A percentile compares a stretch with the other conserved stretches of the same genome.
phyloP scores from a whole-genome alignment of 371 early-diverging fungal genomes.

The Actinomucor elegans region DNA sequence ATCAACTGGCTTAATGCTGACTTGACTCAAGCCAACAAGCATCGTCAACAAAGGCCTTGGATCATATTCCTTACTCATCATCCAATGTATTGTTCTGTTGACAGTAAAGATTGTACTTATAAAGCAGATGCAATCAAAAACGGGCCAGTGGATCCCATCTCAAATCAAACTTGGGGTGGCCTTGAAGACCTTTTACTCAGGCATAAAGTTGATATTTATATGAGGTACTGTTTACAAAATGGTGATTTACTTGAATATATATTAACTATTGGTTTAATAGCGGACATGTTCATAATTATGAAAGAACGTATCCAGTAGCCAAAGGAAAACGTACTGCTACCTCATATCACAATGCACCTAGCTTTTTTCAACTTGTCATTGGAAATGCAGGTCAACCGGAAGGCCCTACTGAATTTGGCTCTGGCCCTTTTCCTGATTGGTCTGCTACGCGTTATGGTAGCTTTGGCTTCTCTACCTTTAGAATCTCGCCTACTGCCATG shows the following conservation, averaged over 20 bases:
- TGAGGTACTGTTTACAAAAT: slow-evolving; percentile 17
- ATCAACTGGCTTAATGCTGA: slow-evolving; percentile 44
- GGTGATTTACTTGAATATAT: background rate
- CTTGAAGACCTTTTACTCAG: slow-evolving; percentile 28
- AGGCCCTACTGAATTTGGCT: slow-evolving; percentile 22
- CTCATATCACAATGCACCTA: slow-evolving; percentile 39
- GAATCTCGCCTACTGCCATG: slow-evolving; percentile 25
- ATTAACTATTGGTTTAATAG: background rate
- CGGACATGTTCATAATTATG: slow-evolving; percentile 44
- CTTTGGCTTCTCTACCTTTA: slow-evolving; percentile 39
- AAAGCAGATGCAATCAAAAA: slow-evolving; percentile 31
- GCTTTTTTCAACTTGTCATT: slow-evolving; percentile 33
- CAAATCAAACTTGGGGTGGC: slow-evolving; percentile 20
- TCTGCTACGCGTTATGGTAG: slow-evolving; percentile 38
- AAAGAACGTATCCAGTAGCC: slow-evolving; percentile 40
- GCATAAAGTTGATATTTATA: slow-evolving; percentile 30
- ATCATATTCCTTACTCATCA: slow-evolving; percentile 43
- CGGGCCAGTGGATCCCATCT: slow-evolving; percentile 12
- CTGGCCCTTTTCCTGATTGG: slow-evolving; percentile 32
- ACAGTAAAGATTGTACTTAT: slow-evolving; percentile 23
- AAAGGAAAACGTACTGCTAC: slow-evolving; percentile 22
- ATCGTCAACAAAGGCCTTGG: slow-evolving; percentile 41
- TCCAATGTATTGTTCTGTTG: slow-evolving; percentile 35
- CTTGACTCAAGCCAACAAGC: slow-evolving; percentile 31
- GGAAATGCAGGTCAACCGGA: slow-evolving; percentile 47